Conservation (phyloP, 371 early-diverging fungal species). For the Apophysomyces variabilis region DNA sequence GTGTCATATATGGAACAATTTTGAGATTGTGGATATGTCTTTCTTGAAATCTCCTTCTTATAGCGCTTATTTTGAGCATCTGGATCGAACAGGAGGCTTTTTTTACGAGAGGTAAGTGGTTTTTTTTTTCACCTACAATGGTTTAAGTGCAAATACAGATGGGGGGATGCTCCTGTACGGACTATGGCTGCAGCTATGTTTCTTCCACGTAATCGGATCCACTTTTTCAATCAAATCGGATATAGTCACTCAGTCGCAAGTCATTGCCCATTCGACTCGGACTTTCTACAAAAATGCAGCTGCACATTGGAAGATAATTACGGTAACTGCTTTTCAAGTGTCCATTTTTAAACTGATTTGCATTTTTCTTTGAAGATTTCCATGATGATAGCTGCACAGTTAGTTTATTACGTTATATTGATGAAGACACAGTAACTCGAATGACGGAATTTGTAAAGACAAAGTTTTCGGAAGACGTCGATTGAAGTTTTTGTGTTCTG, state of each 20-base stretch:
- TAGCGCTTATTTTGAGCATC: constrained; percentile 73
- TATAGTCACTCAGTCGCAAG: constrained; percentile 67
- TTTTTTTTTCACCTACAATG: background rate
- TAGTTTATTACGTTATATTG: constrained; percentile 27
- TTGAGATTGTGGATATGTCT: constrained; percentile 73
- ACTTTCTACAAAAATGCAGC: constrained; percentile 30
- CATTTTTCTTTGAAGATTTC: constrained; percentile 27
- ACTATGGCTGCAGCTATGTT: constrained; percentile 89
- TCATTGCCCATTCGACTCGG: constrained; percentile 41
- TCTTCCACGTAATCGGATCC: constrained; percentile 74
- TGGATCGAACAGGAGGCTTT: constrained; percentile 90
- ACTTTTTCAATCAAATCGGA: constrained; percentile 90
- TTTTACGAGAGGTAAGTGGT: constrained; percentile 83
- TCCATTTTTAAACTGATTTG: background rate
- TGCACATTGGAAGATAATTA: constrained; percentile 35
- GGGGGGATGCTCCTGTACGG: constrained; percentile 60
- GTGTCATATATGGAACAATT: constrained; percentile 81
- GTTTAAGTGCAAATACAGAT: constrained; percentile 63
- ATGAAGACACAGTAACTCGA: constrained; percentile 20
- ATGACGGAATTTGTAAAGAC: constrained; percentile 16
- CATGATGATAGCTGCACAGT: constrained; percentile 36
- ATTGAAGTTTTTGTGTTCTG: background rate
- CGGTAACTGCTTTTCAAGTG: constrained; percentile 21
- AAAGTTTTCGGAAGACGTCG: background rate
- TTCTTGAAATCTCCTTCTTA: constrained; percentile 79